phyloP scores from a whole-genome alignment of 257 asterid genomes.

The Striga asiatica region DNA sequence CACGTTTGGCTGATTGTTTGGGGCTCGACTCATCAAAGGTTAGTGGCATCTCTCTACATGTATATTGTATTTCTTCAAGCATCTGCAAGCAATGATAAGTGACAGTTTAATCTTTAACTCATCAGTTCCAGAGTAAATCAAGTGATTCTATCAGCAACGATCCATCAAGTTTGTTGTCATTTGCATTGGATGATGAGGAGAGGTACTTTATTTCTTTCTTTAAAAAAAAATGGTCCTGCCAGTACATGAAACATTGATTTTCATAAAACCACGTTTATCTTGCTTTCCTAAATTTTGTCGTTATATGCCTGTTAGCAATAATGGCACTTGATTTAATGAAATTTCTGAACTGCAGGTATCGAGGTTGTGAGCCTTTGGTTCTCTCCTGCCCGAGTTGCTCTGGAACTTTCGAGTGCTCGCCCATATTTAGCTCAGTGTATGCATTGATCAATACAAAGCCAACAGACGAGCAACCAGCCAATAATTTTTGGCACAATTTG shows the following conservation, averaged over 20 bases:
- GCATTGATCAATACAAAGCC: slow-evolving; percentile 40
- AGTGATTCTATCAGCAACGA: slow-evolving; percentile 45
- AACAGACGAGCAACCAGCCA: slow-evolving; percentile 24
- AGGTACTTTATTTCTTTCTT: slow-evolving; percentile 38
- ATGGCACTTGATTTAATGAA: slow-evolving; percentile 5
- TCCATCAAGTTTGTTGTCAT: slow-evolving; percentile 51
- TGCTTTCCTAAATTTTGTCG: neutral
- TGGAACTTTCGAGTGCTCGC: slow-evolving; percentile 47
- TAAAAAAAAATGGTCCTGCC: neutral
- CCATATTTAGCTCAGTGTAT: slow-evolving; percentile 56
- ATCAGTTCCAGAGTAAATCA: slow-evolving; percentile 81
- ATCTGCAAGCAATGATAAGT: slow-evolving; percentile 11
- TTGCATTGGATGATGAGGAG: slow-evolving; percentile 62
- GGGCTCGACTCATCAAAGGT: slow-evolving; percentile 97
- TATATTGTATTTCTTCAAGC: neutral
- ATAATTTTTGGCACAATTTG: slow-evolving; percentile 63
- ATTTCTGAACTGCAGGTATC: slow-evolving; percentile 54
- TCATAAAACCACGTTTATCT: neutral
- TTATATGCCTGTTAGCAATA: neutral
- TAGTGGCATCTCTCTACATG: slow-evolving; percentile 7
- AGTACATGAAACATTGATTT: neutral
- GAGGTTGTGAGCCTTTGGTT: slow-evolving; percentile 69
- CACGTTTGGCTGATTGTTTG: slow-evolving; percentile 97
- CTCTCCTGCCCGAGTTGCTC: slow-evolving; percentile 88
- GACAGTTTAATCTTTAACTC: slow-evolving; percentile 15